Conservation (phyloP, 1,284 basidiomycete genomes). For the Cryptococcus jaspeensis region DNA sequence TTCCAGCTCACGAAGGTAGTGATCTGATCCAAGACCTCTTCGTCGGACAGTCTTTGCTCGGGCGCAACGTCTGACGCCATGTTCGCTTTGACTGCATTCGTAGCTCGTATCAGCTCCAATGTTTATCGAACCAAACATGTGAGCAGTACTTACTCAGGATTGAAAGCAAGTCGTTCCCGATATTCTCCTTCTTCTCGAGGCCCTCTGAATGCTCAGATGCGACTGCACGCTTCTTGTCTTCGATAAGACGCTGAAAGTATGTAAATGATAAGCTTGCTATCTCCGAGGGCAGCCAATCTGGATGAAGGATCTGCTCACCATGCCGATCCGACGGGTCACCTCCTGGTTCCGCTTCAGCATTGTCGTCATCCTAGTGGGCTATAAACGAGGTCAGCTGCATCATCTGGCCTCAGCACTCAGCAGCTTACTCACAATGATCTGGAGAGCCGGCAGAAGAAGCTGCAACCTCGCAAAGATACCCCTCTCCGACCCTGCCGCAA, state of each 20-base stretch:
- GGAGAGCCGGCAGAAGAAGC: constrained; percentile 62
- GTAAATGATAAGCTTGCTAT: constrained; percentile 61
- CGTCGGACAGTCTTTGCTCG: constrained; percentile 61
- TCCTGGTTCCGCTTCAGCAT: constrained; percentile 51
- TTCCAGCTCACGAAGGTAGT: constrained; percentile 62
- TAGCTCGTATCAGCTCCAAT: too few species aligned
- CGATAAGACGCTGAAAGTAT: too few species aligned
- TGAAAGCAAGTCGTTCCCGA: constrained; percentile 51
- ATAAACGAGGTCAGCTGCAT: neutral
- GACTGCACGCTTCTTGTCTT: constrained; percentile 54
- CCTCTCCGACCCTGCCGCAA: constrained; percentile 42
- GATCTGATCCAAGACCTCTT: constrained; percentile 70
- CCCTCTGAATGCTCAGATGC: constrained; percentile 24
- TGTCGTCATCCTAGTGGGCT: too few species aligned
- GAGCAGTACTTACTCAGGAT: constrained; percentile 56
- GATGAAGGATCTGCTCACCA: too few species aligned
- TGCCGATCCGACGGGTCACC: constrained; percentile 60
- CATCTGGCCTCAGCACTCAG: constrained; percentile 1
- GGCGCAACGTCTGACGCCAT: constrained; percentile 57
- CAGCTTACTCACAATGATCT: constrained; percentile 57
- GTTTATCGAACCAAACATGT: too few species aligned
- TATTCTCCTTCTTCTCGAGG: constrained; percentile 53
- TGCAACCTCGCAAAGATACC: constrained; percentile 60
- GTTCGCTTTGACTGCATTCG: constrained; percentile 60
- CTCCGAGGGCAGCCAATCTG: too few species aligned